phyloP scores from a whole-genome alignment of 805 yeast species.

The Monosporozyma aerobia region DNA sequence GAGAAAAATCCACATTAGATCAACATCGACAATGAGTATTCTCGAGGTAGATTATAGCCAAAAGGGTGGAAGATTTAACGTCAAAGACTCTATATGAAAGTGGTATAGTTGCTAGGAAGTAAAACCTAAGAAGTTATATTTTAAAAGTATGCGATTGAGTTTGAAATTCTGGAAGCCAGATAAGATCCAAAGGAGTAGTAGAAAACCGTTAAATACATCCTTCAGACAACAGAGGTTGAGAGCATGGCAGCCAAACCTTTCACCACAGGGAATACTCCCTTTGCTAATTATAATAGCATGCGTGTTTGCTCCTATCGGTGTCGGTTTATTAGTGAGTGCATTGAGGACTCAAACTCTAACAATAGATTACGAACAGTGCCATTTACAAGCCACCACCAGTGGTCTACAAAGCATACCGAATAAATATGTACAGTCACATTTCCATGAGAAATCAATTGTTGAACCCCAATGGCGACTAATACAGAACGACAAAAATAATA shows the following conservation, averaged over 20 bases:
- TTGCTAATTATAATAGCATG: constrained; percentile 62
- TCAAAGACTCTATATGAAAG: background rate
- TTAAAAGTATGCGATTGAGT: background rate
- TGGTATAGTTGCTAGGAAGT: background rate
- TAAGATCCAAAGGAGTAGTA: background rate
- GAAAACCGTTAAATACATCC: constrained; percentile 62
- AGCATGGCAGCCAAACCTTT: constrained; percentile 74
- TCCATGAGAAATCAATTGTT: constrained; percentile 33
- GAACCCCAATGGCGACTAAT: constrained; percentile 57
- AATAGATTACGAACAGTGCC: constrained; percentile 70
- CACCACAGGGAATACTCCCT: constrained; percentile 90
- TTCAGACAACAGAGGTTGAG: constrained; percentile 62
- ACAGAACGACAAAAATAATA: constrained; percentile 32
- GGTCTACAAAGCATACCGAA: constrained; percentile 47
- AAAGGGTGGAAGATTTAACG: background rate
- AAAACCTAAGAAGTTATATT: background rate
- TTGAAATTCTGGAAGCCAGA: background rate
- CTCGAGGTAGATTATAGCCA: background rate
- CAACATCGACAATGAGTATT: background rate
- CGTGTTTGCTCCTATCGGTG: constrained; percentile 84
- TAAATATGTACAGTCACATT: constrained; percentile 50
- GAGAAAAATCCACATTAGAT: background rate
- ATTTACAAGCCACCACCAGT: constrained; percentile 35
- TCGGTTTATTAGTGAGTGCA: constrained; percentile 66
- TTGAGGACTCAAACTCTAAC: constrained; percentile 62